Evolutionary conservation across 1,284 basidiomycete genomes (phyloP).

Genomic region (Thelephora terrestris): DNA sequence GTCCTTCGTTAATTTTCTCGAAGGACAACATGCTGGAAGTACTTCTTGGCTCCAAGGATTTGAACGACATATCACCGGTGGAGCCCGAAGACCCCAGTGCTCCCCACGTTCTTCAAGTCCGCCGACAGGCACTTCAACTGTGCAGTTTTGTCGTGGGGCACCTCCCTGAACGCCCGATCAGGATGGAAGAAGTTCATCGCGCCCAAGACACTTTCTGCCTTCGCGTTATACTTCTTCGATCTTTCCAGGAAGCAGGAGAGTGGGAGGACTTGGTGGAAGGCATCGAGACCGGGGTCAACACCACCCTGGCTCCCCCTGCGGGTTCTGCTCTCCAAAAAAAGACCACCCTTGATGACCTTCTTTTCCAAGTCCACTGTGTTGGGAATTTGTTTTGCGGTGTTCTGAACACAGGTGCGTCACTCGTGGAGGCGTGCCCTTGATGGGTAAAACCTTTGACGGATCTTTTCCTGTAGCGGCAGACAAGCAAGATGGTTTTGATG

Average conservation of each 20-base stretch:
- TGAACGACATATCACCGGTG: not conserved
- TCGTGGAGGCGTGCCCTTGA: too few relatives aligned
- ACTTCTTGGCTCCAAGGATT: conserved; percentile 21
- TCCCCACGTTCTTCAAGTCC: not conserved
- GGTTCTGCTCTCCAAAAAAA: too few relatives aligned
- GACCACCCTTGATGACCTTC: too few relatives aligned
- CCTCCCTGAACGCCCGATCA: conserved; percentile 13
- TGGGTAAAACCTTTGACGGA: too few relatives aligned
- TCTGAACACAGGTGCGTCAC: too few relatives aligned
- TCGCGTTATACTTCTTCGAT: conserved; percentile 27
- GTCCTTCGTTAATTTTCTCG: not conserved
- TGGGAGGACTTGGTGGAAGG: conserved; percentile 23
- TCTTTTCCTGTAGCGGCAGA: too few relatives aligned
- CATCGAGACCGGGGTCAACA: conserved; percentile 23
- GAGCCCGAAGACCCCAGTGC: too few relatives aligned
- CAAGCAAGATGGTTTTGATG: too few relatives aligned
- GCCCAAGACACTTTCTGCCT: conserved; percentile 35
- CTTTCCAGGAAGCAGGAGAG: conserved; percentile 21
- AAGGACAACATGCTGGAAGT: conserved; percentile 32
- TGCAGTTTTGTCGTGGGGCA: not conserved
- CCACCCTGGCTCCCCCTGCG: too few relatives aligned
- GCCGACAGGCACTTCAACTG: too few relatives aligned
- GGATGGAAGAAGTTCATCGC: conserved; percentile 25
- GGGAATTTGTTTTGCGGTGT: too few relatives aligned
- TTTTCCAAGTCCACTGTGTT: too few relatives aligned